Evolutionary conservation across 1,284 basidiomycete genomes (phyloP), one percentile per base, ranked within the genome.

Genomic region (Inonotus obliquus): DNA sequence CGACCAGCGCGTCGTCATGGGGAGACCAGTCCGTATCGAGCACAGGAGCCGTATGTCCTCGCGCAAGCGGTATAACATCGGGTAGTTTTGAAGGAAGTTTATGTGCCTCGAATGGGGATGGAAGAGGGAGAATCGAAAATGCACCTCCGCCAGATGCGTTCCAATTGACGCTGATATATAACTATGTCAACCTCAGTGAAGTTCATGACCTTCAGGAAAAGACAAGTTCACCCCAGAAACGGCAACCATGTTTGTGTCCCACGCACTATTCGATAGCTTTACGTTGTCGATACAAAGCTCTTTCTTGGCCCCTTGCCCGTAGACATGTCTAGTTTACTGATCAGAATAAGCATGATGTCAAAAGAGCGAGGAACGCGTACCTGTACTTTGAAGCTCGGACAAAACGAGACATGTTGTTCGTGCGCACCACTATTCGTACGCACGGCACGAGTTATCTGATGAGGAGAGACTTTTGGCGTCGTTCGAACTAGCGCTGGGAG

Each of bases 21-120:
- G 96, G 96, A 0, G 91, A 94, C 92, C 95, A 99, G 68, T 93
- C 92, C 0, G 96, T 98, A 75, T 98, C 96, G 56, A 98, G 89
- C n/a, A 94, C 92, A 38, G 90, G 77, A 0, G 87, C 91, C 6
- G 88, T 88, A 73, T 92, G 89, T 35, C 89, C 91, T 62, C 96
- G 88, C 25, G 94, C 94, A 54, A 99, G 84, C 0, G 96, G 96
- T 59, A 98, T 85, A 68, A 91, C 84, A 71, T 99, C 96, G 2
- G 95, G 96, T 35, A 98, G 83, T 75, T 96, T 95, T 71, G 82
- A 80, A 7, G 88, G 86, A 69, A 94, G 77, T 25, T 76, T 76
- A 51, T 75, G 70, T 1, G 82, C 71, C 38, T 77, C 73, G 74
- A 89, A 92, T 5, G 91, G 89, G 0, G 89, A 87, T 29, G 90